These are phyloP conservation scores for Actinomortierella wolfii DNA, from an alignment of 371 early-diverging fungal genomes.

Conservation along the genomic window DNA sequence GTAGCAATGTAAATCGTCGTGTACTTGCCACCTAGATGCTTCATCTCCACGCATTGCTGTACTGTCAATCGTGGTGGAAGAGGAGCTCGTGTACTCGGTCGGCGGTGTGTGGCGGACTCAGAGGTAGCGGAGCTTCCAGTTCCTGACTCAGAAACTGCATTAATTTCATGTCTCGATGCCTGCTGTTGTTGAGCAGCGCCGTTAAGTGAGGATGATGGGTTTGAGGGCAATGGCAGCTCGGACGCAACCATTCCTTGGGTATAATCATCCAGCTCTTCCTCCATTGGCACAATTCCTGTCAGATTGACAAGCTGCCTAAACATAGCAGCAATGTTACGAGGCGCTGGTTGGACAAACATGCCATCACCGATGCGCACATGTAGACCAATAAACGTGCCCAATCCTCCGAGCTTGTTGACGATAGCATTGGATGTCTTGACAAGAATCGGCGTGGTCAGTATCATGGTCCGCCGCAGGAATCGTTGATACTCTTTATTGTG, in stretches of 20 bases:
- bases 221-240: conserved; percentile 1
- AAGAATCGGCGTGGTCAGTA: conserved; percentile 54
- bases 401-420: conserved; percentile 54
- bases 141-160: too few relatives aligned
- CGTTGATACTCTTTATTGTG: conserved; percentile 49
- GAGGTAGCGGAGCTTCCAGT: too few relatives aligned
- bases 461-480: conserved; percentile 54
- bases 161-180: too few relatives aligned
- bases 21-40: conserved; percentile 17
- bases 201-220: not conserved
- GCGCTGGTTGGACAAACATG: conserved; percentile 49
- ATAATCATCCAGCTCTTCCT: not conserved
- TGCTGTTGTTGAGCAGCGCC: too few relatives aligned
- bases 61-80: too few relatives aligned
- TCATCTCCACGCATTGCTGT: conserved; percentile 15
- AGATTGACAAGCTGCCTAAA: conserved; percentile 30
- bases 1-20: conserved; percentile 63
- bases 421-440: conserved; percentile 53
- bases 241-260: not conserved
- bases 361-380: conserved; percentile 61
- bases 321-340: conserved; percentile 34
- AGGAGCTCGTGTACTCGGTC: too few relatives aligned
- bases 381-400: conserved; percentile 51
- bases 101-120: too few relatives aligned
- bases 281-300: conserved; percentile 26